These are phyloP conservation scores for Aspergillus persii DNA, from an alignment of 2,329 filamentous ascomycete species.

Conservation along the genomic window DNA sequence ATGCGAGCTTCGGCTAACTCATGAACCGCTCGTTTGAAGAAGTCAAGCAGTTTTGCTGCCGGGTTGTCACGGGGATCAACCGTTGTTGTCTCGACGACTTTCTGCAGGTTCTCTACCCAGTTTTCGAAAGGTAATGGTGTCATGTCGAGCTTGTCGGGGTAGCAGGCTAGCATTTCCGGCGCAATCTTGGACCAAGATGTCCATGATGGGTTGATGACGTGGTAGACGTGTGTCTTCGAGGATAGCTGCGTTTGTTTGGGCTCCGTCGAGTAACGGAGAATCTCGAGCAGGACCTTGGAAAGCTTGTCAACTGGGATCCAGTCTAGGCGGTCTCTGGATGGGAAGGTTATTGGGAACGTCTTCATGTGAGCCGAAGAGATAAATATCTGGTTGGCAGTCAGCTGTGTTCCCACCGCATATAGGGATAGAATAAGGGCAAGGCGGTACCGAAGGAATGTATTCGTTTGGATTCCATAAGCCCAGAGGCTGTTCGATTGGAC, in stretches of 20 bases:
- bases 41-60: neutral
- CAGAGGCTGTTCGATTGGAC: neutral
- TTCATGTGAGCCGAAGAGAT: neutral
- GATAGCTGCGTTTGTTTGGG: neutral
- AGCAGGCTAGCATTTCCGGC: neutral
- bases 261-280: neutral
- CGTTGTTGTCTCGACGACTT: neutral
- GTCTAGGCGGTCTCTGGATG: neutral
- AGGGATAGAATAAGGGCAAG: neutral
- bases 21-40: neutral
- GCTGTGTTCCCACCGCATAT: neutral
- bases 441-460: neutral
- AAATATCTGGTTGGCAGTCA: neutral
- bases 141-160: neutral
- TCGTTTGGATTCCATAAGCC: neutral
- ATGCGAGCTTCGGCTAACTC: neutral
- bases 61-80: neutral
- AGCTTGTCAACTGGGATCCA: neutral
- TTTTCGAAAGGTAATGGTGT: neutral
- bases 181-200: neutral
- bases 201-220: neutral
- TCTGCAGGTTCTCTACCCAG: neutral
- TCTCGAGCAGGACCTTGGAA: neutral
- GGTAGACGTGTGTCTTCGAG: neutral
- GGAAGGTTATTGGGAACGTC: neutral